A percentile compares a stretch with the other conserved stretches of the same genome.
phyloP scores from a whole-genome alignment of 225 moss, liverwort and hornwort genomes.

The Thuidium tamariscinum region DNA sequence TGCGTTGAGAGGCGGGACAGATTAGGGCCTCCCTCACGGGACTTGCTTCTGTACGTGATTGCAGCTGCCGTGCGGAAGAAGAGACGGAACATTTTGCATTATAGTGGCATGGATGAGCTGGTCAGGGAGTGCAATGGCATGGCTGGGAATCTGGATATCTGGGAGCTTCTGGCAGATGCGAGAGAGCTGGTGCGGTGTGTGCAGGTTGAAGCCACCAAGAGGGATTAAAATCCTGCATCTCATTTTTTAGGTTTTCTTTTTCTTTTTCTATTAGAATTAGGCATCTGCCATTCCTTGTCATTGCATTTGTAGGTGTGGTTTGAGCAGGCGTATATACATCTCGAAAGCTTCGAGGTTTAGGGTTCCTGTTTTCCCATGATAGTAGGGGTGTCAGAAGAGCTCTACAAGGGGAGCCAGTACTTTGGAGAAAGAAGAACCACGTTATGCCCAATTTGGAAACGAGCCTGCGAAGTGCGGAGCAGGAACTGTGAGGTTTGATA shows the following conservation, averaged over 20 bases:
- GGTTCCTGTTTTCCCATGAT: neutral
- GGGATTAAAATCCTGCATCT: neutral
- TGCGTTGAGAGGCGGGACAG: constrained; percentile 18
- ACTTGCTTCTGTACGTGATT: constrained; percentile 71
- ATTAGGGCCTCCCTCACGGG: constrained; percentile 68
- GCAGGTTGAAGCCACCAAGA: constrained; percentile 16
- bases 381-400: neutral
- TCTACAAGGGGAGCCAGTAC: neutral
- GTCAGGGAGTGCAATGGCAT: constrained; percentile 84
- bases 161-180: constrained; percentile 82
- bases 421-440: neutral
- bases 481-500: neutral
- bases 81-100: constrained; percentile 69
- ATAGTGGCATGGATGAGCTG: constrained; percentile 83
- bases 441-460: neutral
- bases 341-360: neutral
- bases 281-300: constrained; percentile 2
- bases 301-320: neutral
- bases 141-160: constrained; percentile 87
- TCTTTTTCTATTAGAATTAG: neutral
- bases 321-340: neutral
- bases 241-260: neutral
- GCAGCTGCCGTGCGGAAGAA: constrained; percentile 76
- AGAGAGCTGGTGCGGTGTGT: constrained; percentile 47
- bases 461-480: neutral